Evolutionary conservation across 2,329 filamentous ascomycete species (phyloP).

Genomic region (Colletotrichum sp.): DNA sequence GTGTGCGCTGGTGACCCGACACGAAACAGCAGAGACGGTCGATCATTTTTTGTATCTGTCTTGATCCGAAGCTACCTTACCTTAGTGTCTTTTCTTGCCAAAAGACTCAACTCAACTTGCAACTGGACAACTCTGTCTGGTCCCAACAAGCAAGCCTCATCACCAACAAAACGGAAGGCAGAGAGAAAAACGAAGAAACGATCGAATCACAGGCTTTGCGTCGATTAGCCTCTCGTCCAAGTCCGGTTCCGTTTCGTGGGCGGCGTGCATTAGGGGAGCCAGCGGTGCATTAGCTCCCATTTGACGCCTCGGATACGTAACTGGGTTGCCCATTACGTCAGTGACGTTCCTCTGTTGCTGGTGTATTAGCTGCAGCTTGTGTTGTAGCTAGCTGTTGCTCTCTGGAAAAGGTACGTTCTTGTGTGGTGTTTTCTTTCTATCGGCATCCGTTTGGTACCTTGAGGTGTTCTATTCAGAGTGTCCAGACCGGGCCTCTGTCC

Average conservation of each 20-base stretch:
- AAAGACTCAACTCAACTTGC: neutral
- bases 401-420: neutral
- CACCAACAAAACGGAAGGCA: neutral
- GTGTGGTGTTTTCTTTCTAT: neutral
- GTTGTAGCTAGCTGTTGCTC: neutral
- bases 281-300: neutral
- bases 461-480: neutral
- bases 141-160: neutral
- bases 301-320: conserved; percentile 13
- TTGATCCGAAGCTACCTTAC: neutral
- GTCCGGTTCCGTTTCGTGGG: conserved; percentile 6
- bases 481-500: neutral
- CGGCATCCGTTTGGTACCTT: neutral
- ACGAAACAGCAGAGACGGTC: conserved; percentile 2
- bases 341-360: neutral
- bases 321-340: conserved; percentile 17
- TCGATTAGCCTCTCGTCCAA: neutral
- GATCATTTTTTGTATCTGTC: neutral
- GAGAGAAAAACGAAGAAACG: neutral
- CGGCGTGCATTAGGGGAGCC: conserved; percentile 8
- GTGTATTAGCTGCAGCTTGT: neutral
- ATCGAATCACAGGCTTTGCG: conserved; percentile 5
- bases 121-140: neutral
- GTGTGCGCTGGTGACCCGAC: neutral
- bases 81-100: neutral